Conservation (phyloP, 345 rosid species). For the Draba incana region DNA sequence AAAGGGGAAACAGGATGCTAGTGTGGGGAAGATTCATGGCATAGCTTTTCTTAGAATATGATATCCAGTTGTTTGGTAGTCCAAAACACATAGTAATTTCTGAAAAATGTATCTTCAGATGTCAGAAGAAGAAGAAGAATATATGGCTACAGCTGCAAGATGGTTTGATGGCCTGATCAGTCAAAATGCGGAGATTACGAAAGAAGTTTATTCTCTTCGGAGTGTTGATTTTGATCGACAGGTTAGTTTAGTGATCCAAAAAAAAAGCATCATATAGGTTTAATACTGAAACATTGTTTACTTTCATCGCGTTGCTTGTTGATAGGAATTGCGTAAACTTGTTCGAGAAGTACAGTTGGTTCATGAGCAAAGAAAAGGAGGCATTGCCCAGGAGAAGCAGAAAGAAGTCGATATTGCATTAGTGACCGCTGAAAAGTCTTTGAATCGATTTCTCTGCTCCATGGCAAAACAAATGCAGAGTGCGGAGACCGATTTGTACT, state of each 20-base stretch:
- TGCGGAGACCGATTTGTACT: slow-evolving; percentile 13
- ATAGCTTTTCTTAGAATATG: not conserved
- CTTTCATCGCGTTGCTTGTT: not conserved
- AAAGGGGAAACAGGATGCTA: not conserved
- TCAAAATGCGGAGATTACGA: slow-evolving; percentile 59
- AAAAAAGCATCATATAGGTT: slow-evolving; percentile 8
- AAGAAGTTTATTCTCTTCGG: slow-evolving; percentile 71
- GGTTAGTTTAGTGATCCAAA: slow-evolving; percentile 50
- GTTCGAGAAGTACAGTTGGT: slow-evolving; percentile 63
- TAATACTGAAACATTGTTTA: not conserved
- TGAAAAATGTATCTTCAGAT: slow-evolving; percentile 43
- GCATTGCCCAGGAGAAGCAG: slow-evolving; percentile 43
- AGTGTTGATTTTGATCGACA: slow-evolving; percentile 79
- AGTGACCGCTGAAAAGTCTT: slow-evolving; percentile 56
- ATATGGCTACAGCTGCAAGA: slow-evolving; percentile 53
- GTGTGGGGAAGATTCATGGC: not conserved
- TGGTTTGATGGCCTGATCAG: slow-evolving; percentile 79
- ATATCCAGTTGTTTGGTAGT: not conserved
- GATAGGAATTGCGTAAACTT: slow-evolving; percentile 75
- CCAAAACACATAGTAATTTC: slow-evolving; percentile 10
- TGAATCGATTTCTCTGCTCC: slow-evolving; percentile 53
- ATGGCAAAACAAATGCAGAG: slow-evolving; percentile 58
- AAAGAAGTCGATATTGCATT: slow-evolving; percentile 46
- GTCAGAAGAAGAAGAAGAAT: slow-evolving; percentile 43
- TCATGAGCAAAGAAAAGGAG: slow-evolving; percentile 47